Percentiles rank a stretch among this genome's conserved stretches.
phyloP scores from a whole-genome alignment of 1,139 yeast species.

The Insectozyma bohioensis region DNA sequence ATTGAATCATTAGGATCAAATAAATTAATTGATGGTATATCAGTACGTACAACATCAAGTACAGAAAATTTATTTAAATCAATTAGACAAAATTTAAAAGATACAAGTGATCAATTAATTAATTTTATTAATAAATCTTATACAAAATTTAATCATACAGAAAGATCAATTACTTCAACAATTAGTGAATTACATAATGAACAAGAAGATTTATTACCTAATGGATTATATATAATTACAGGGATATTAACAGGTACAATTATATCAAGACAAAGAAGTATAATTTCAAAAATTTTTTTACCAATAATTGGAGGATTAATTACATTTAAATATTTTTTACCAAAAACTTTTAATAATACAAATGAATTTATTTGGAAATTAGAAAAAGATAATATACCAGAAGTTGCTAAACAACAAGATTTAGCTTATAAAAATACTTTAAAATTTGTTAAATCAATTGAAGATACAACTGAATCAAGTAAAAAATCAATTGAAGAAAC shows the following conservation, averaged over 20 bases:
- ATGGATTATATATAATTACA: slow-evolving; percentile 65
- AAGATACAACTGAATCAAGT: slow-evolving; percentile 33
- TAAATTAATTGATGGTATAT: slow-evolving; percentile 54
- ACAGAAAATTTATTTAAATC: slow-evolving; percentile 50
- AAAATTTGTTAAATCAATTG: slow-evolving; percentile 44
- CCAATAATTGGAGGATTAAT: slow-evolving; percentile 69
- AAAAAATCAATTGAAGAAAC: slow-evolving; percentile 39
- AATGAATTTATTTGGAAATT: slow-evolving; percentile 59
- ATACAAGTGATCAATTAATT: slow-evolving; percentile 17
- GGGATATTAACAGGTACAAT: slow-evolving; percentile 84
- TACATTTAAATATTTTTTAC: slow-evolving; percentile 75
- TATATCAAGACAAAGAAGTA: slow-evolving; percentile 68
- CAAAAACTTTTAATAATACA: slow-evolving; percentile 72
- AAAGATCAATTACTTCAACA: slow-evolving; percentile 65
- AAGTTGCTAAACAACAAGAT: slow-evolving; percentile 64
- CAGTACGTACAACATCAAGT: slow-evolving; percentile 51
- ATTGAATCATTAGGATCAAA: slow-evolving; percentile 42
- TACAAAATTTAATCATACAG: slow-evolving; percentile 54
- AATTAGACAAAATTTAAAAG: slow-evolving; percentile 39
- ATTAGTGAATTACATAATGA: slow-evolving; percentile 68
- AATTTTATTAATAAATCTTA: slow-evolving; percentile 36
- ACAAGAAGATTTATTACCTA: slow-evolving; percentile 76
- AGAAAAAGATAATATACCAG: slow-evolving; percentile 67
- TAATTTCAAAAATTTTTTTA: slow-evolving; percentile 54
- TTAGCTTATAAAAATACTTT: slow-evolving; percentile 47